Evolutionary conservation across 805 yeast genomes (phyloP), one percentile per base, ranked within the genome.

Genomic region (Candida ipomoeae): DNA sequence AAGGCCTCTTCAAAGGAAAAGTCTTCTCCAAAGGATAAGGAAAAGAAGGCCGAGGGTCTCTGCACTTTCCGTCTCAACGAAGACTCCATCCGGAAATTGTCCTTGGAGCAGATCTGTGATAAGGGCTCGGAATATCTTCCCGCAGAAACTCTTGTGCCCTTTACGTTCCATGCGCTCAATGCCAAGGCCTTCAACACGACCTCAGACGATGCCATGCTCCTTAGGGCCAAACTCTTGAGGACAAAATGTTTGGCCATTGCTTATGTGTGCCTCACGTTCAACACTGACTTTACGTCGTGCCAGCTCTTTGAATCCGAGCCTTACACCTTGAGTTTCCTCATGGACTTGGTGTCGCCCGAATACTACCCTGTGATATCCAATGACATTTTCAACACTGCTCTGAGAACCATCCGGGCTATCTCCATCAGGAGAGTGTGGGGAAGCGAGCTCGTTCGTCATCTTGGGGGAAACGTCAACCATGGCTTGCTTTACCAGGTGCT

Each of bases 401-500:
- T 84, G 45, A 80, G 82, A 52, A 79, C 91, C 0, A 71, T 91
- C 47, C 87, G 86, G 54, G 80, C 84, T 54, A 80, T 89, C 32
- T 78, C 96, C 1, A 71, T 78, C 18, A 83, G 82, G 59, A 81
- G 82, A 43, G 77, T 77, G 3, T 85, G 90, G 80, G 84, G 91
- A 15, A 75, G 84, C 45, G 97, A 90, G 56, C 75, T 91, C 20
- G 74, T 90, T 48, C 77, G 89, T 51, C 83, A 87, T 11, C 65
- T 90, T 55, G 89, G 94, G 18, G 97, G 94, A 8, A 89, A 89
- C 63, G 89, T 91, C 37, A 82, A 84, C 53, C 96, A 91, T 66
- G 97, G 97, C 1, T 68, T 83, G 11, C 62, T 91, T 37, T 87
- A 86, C 69, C 90, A 87, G 60, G 78, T 84, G 31, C 64, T 90